phyloP scores from a whole-genome alignment of 352 stramenopile genomes.

The Elongisporangium senticosum region DNA sequence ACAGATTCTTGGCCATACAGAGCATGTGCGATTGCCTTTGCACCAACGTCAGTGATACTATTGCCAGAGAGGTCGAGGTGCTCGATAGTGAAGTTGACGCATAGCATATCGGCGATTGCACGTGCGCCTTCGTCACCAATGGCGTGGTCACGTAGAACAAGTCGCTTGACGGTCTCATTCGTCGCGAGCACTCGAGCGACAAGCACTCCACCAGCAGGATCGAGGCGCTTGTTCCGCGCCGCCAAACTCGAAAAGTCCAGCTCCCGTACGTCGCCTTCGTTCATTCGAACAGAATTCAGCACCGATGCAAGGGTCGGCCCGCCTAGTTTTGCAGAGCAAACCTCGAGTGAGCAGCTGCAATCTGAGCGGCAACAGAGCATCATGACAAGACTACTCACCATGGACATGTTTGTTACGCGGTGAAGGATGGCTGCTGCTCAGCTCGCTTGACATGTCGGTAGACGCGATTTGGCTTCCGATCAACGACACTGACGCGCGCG shows the following conservation, averaged over 20 bases:
- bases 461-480: neutral
- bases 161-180: slow-evolving; percentile 54
- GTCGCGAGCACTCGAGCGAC: slow-evolving; percentile 59
- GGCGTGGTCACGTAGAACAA: slow-evolving; percentile 61
- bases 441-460: neutral
- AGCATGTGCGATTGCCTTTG: slow-evolving; percentile 48
- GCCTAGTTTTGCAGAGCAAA: slow-evolving; percentile 5
- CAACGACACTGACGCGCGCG: neutral
- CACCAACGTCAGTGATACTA: slow-evolving; percentile 57
- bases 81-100: slow-evolving; percentile 60
- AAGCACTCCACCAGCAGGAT: slow-evolving; percentile 42
- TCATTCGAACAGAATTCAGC: slow-evolving; percentile 46
- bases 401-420: neutral
- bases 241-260: slow-evolving; percentile 67
- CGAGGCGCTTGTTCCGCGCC: slow-evolving; percentile 47
- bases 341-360: neutral
- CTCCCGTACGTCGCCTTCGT: slow-evolving; percentile 58
- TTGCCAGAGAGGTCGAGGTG: slow-evolving; percentile 68
- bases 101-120: slow-evolving; percentile 67
- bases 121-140: slow-evolving; percentile 59
- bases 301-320: slow-evolving; percentile 51
- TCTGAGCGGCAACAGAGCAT: neutral
- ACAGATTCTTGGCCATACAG: slow-evolving; percentile 72
- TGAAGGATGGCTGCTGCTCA: neutral
- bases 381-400: neutral